Conservation (phyloP, 1,139 yeast genomes). For the Komagataea norvegica region DNA sequence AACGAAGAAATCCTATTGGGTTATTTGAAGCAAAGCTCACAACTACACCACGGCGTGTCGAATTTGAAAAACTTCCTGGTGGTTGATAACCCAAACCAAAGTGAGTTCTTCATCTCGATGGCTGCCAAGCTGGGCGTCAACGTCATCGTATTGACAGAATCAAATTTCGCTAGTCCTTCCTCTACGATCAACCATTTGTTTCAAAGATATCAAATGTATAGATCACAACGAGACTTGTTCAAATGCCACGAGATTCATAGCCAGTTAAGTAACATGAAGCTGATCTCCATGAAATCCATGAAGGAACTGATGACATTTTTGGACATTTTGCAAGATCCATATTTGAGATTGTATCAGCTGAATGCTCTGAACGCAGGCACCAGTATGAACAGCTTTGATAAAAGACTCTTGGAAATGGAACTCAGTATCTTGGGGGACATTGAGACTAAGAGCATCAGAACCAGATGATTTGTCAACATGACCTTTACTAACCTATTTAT, state of each 20-base stretch:
- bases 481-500: conserved; percentile 4
- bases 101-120: conserved; percentile 20
- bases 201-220: conserved; percentile 6
- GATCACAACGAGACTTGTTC: conserved; percentile 8
- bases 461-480: not conserved
- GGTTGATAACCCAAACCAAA: conserved; percentile 18
- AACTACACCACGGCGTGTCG: conserved; percentile 4
- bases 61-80: conserved; percentile 18
- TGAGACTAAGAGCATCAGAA: conserved; percentile 9
- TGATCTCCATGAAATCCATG: conserved; percentile 17
- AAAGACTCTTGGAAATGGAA: conserved; percentile 19
- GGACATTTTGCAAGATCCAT: conserved; percentile 13
- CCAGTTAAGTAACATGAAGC: conserved; percentile 11
- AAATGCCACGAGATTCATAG: conserved; percentile 13
- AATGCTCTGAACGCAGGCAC: not conserved
- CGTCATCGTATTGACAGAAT: conserved; percentile 18
- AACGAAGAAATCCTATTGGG: conserved; percentile 8
- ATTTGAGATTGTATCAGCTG: conserved; percentile 8
- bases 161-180: conserved; percentile 16
- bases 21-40: conserved; percentile 14
- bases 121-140: conserved; percentile 17
- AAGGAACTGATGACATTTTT: conserved; percentile 14
- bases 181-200: conserved; percentile 16
- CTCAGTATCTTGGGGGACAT: conserved; percentile 18
- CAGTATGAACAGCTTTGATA: conserved; percentile 8